Evolutionary conservation across 176 grass and related monocot species (phyloP), one percentile per base, ranked within the genome.

Genomic region (Tillandsia leiboldiana): DNA sequence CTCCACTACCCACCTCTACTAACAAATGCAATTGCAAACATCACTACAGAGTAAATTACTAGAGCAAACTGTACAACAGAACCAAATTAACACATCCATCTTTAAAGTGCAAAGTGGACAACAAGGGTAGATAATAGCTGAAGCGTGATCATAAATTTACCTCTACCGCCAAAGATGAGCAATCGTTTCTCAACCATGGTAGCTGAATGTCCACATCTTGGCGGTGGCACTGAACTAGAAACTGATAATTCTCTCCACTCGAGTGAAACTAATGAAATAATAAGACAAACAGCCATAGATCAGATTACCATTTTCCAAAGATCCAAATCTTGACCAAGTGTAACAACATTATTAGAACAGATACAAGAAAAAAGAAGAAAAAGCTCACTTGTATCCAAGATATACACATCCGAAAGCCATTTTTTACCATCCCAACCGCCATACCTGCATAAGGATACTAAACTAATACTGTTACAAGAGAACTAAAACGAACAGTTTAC

Each of bases 341-440:
- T 33, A 33, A 33, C 29, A 73, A 49, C 23, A n/a, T 8, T 22
- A 71, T 11, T 53, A 26, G 6, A 71, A 54, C 22, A 59, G 23
- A 49, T 63, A 70, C 9, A 78, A 76, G 72, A 86, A 71, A 70
- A 59, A 2, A 62, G 78, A 10, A 1, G 26, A 71, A 29, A 65
- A 51, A 61, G 29, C 78, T 74, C 70, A 97, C 93, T 97, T 77
- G 93, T 97, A 83, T 97, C 89, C 86, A 97, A 86, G 73, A 92
- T 75, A 70, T 90, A 97, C 53, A 97, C 93, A 92, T 97, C 93
- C 14, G 86, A 90, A 33, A 92, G 72, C 93, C 93, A 97, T 48
- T 87, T 97, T 85, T 97, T 97, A 48, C 89, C 89, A 85, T 97
- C 93, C 93, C 89, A 92, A 42, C 93, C 93, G 64, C 93, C 93